Percentiles rank a stretch among this genome's conserved stretches.
phyloP scores from a whole-genome alignment of 306 rosid genomes.

The Comarum palustre region DNA sequence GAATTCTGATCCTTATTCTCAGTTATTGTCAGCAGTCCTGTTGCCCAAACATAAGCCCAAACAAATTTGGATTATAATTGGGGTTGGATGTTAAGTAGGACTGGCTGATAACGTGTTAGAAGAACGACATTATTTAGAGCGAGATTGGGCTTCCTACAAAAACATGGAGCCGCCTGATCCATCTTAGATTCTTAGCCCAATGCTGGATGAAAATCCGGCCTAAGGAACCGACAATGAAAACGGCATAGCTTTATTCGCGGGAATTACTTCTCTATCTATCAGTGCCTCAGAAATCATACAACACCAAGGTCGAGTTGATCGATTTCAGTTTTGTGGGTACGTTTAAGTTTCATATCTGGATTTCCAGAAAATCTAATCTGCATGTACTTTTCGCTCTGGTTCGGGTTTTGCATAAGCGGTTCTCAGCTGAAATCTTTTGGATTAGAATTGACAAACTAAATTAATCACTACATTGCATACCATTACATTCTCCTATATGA shows the following conservation, averaged over 20 bases:
- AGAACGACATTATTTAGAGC: too few species aligned
- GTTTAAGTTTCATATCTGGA: background rate
- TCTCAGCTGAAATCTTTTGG: background rate
- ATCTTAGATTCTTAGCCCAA: too few species aligned
- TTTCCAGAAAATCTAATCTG: background rate
- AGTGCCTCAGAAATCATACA: background rate
- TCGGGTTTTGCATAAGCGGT: background rate
- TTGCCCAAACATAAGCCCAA: too few species aligned
- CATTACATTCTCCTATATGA: background rate
- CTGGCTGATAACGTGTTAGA: too few species aligned
- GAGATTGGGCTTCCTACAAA: too few species aligned
- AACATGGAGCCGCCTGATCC: too few species aligned
- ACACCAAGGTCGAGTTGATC: background rate
- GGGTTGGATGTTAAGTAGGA: too few species aligned
- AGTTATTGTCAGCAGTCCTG: too few species aligned
- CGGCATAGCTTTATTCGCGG: slow-evolving; percentile 4
- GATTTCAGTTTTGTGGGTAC: background rate
- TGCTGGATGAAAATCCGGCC: too few species aligned
- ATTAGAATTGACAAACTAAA: background rate
- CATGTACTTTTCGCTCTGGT: background rate
- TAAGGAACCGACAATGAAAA: background rate
- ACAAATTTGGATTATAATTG: too few species aligned
- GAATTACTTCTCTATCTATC: background rate
- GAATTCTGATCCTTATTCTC: too few species aligned
- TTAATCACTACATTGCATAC: background rate